Evolutionary conservation across 1,139 yeast species (phyloP), one percentile per base, ranked within the genome.

Genomic region (Taphrina communis): DNA sequence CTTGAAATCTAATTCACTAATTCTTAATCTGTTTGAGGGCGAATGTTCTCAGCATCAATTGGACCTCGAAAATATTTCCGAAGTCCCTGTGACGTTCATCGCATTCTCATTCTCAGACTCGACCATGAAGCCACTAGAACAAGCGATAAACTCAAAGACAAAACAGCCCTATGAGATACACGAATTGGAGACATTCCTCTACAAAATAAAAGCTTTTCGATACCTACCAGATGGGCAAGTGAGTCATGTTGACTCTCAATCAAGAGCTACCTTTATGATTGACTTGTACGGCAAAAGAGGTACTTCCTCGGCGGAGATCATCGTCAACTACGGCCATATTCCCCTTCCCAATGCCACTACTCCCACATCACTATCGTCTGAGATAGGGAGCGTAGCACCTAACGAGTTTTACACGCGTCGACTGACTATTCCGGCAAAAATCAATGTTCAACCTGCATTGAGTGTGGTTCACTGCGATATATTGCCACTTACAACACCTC

Each of bases 21-120:
- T 90, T 86, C 75, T 88, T 3, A 88, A 90, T 91, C 77, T 90
- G n/a, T 77, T 90, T 31, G 96, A 90, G 75, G 97, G 97, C 6
- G 96, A 91, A 73, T 79, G 80, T 65, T 82, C 81, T 67, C 74
- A 77, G 3, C 85, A 89, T 70, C 78, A 82, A 0, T 78, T 90
- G 2, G 77, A 80, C 0, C 78, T 90, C 61, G 82, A 84, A 56
- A 90, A 90, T 75, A 82, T 83, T 39, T 86, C 92, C 14, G 41
- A 57, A 4, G 85, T 86, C 12, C 75, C 81, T 1, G 85, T 88
- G 57, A 86, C 87, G 71, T 82, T 84, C 71, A 75, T 87, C 41
- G 81, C 86, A 7, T 87, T 89, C 72, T 84, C 87, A 9, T 87
- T 88, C 73, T 81, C 86, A 80, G 97, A 91, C 75, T 88, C 95